Base-by-base conservation (phyloP, 805 yeast species). In the Nakazawaea anatomiae region DNA sequence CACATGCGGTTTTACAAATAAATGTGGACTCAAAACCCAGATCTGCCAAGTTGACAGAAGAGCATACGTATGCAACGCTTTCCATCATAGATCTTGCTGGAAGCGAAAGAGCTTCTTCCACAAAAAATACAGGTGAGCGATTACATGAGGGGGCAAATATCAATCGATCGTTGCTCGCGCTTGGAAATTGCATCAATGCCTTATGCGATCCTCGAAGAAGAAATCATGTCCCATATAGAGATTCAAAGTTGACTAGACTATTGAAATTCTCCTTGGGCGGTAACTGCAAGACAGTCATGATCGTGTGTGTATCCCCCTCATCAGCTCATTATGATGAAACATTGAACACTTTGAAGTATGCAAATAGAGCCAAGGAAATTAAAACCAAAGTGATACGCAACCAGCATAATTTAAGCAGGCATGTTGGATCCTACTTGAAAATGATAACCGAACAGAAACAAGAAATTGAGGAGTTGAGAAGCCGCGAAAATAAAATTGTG, bases 171-270 rank as follows among this genome's bases (percentile, higher is more conserved):
- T 71, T 92, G 43, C 68, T 92, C 46, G 96, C 98, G 0, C 73
- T 92, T 44, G 98, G 97, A 0, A 91, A 90, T 61, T 92, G 97
- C 66, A 91, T 92, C 55, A 90, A 89, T 65, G 96, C 97, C 1
- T 71, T 91, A 42, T 88, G 96, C 67, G 90, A 85, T 57, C 79
- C 82, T 5, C 74, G 83, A 51, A 71, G 79, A 47, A 69, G 79
- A 53, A 75, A 78, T 58, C 97, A 90, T 68, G 79, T 92, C 9
- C 98, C 98, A 0, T 92, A 88, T 65, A 70, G 98, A 58, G 96
- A 92, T 64, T 89, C 96, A 6, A 91, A 91, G 60, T 72, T 92
- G 49, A 92, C 98, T 0, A 70, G 98, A 56, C 71, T 92, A 46
- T 74, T 92, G 51, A 89, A 91, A 63, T 89, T 88, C 62, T 90